Base-by-base conservation (phyloP, 192 early-diverging fungal species). In the Phlyctochytrium planicorne region DNA sequence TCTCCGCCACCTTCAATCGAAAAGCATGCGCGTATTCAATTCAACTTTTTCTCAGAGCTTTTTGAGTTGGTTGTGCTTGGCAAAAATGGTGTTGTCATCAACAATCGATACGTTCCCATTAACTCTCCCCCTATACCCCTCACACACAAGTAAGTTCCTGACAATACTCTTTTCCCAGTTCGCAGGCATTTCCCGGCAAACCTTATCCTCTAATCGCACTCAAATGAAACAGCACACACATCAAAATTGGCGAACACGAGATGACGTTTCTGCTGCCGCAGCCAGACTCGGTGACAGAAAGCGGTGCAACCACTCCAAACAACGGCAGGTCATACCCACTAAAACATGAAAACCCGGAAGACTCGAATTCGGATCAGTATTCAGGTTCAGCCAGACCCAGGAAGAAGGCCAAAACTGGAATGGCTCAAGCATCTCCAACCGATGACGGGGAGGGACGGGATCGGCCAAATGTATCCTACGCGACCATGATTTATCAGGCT, bases 401-500 rank as follows among this genome's bases (percentile, higher is more conserved):
- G 24, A 33, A 32, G 61, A 33, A 66, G 36, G 27, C 62, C 40
- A n/a, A 1, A 24, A 47, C 40, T 47, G 40, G 10, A 47, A 6
- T 20, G 10, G 6, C 40, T 20, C 40, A 47, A 20, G 20, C 40
- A 6, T 20, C 40, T 6, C 40, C 6, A 20, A 14, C 40, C 10
- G 60, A 25, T 4, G 36, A 20, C 20, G 36, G 25, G 20, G 40
- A 60, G 17, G 60, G 47, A 2, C 2, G 17, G 30, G 66, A 50
- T 40, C 47, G 75, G 25, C 96, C 96, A 3, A 85, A 91, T n/a
- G 90, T 88, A 63, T 93, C 93, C 27, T 98, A 96, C 64, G 93
- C 94, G 3, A 89, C 92, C 17, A 79, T 97, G 61, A 98, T 98
- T 60, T 89, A 91, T 14, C 89, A 97, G 74, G 96, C 96, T 1